Percentiles rank a stretch among this genome's conserved stretches.
Evolutionary conservation across 768 basidiomycete genomes (phyloP).

Genomic region (Termitomyces sp.): DNA sequence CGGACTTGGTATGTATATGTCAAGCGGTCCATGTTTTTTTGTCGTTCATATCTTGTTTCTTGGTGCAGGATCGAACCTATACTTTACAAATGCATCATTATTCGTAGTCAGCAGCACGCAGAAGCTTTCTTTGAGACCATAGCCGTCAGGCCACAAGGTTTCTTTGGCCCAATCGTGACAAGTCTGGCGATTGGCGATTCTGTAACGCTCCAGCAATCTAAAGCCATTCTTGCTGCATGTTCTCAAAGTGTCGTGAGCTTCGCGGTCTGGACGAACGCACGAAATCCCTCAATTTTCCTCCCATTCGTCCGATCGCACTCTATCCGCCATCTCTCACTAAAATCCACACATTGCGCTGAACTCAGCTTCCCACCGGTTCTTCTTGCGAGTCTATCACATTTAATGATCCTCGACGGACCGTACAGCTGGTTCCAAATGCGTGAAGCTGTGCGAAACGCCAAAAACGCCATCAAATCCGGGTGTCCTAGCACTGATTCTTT

Average conservation of each 20-base stretch:
- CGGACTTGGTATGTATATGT: conserved; percentile 19
- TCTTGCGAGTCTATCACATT: conserved; percentile 20
- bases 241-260: conserved; percentile 13
- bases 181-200: conserved; percentile 14
- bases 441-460: conserved; percentile 11
- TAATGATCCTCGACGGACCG: conserved; percentile 19
- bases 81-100: conserved; percentile 22
- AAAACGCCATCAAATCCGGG: conserved; percentile 1
- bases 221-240: conserved; percentile 14
- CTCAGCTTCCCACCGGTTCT: conserved; percentile 18
- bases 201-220: conserved; percentile 17
- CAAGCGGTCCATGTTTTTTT: background rate
- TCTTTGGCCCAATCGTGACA: conserved; percentile 6
- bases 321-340: conserved; percentile 11
- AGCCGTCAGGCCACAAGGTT: conserved; percentile 9
- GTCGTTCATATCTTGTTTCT: background rate
- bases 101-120: conserved; percentile 17
- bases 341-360: conserved; percentile 12
- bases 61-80: conserved; percentile 22
- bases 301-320: conserved; percentile 15
- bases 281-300: conserved; percentile 16
- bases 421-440: conserved; percentile 18
- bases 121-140: conserved; percentile 16
- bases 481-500: conserved; percentile 8
- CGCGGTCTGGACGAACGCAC: conserved; percentile 12